Percentiles rank a stretch among this genome's conserved stretches.
Evolutionary conservation across 306 rosid genomes (phyloP).

Genomic region (Castanea crenata): DNA sequence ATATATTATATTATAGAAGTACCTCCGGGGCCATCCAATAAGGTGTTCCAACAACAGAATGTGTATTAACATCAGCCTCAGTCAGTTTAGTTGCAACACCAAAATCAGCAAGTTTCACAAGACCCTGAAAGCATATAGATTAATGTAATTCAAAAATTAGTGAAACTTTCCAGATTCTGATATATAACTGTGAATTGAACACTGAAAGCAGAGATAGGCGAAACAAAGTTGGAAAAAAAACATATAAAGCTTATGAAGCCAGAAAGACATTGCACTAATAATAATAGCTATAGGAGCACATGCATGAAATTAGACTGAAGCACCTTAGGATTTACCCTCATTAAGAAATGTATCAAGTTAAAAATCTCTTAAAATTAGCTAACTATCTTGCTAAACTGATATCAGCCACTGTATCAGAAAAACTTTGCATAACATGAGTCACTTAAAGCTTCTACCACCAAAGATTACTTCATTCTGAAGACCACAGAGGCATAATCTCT

Average conservation of each 20-base stretch:
- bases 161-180: constrained; percentile 8
- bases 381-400: not conserved
- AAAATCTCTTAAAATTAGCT: not conserved
- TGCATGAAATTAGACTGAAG: not conserved
- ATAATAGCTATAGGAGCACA: not conserved
- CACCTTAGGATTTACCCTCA: not conserved
- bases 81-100: constrained; percentile 97
- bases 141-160: constrained; percentile 3
- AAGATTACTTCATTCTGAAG: not conserved
- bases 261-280: not conserved
- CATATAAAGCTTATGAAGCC: not conserved
- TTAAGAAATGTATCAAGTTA: not conserved
- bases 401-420: not conserved
- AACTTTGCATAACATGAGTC: not conserved
- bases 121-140: constrained; percentile 62
- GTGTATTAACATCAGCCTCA: constrained; percentile 98
- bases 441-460: not conserved
- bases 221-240: not conserved
- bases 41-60: constrained; percentile 99
- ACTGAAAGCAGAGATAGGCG: not conserved
- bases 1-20: constrained; percentile 21
- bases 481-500: not conserved
- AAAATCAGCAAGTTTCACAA: constrained; percentile 99
- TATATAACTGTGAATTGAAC: not conserved
- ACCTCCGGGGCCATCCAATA: constrained; percentile 99